These are phyloP conservation scores for Cenchrus purpureus DNA, from an alignment of 176 grass and related monocot species.

Conservation along the genomic window DNA sequence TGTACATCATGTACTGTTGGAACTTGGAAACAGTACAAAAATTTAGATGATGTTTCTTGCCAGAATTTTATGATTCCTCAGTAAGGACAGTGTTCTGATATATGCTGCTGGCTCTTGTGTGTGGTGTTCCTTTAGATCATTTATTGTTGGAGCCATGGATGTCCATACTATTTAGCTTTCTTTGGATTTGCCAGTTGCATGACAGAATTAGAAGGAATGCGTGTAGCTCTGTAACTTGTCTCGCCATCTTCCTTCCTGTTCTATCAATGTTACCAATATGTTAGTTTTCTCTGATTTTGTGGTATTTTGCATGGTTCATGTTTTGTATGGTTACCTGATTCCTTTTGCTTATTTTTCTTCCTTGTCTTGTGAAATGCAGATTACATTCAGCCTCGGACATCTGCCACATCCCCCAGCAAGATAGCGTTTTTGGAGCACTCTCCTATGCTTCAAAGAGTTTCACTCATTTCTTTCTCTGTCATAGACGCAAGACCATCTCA, in stretches of 20 bases:
- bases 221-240: neutral
- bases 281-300: slow-evolving; percentile 1
- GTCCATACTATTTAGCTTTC: neutral
- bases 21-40: neutral
- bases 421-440: slow-evolving; percentile 13
- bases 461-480: neutral
- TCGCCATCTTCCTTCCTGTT: neutral
- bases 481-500: slow-evolving; percentile 36
- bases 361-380: slow-evolving; percentile 39
- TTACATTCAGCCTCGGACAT: neutral
- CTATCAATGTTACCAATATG: neutral
- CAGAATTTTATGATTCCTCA: neutral
- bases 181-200: neutral
- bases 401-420: slow-evolving; percentile 4
- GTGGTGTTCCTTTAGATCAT: neutral
- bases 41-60: neutral
- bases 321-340: neutral
- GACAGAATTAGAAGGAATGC: neutral
- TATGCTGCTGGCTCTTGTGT: neutral
- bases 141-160: neutral
- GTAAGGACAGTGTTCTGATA: neutral
- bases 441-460: slow-evolving; percentile 33
- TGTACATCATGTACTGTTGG: neutral
- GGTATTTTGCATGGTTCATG: neutral
- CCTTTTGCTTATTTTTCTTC: slow-evolving; percentile 39